These are phyloP conservation scores for Viola odorata DNA, from an alignment of 345 rosid species.

Conservation along the genomic window DNA sequence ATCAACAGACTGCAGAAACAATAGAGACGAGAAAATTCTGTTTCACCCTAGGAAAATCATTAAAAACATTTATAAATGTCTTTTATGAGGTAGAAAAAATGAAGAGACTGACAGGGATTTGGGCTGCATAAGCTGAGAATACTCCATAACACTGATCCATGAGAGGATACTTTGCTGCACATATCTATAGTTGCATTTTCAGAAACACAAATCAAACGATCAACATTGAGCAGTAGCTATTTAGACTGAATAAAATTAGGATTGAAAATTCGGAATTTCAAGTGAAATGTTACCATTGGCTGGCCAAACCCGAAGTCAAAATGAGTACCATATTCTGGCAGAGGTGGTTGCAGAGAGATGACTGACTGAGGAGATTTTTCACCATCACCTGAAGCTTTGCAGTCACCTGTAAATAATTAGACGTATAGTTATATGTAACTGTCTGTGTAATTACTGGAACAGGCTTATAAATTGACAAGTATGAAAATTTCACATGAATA, in stretches of 20 bases:
- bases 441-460: too few species aligned
- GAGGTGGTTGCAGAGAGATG: slow-evolving; percentile 45
- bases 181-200: slow-evolving; percentile 34
- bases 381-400: slow-evolving; percentile 43
- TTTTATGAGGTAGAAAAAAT: not conserved
- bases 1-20: too few species aligned
- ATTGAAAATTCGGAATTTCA: not conserved
- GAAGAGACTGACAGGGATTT: slow-evolving; percentile 39
- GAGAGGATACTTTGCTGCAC: slow-evolving; percentile 48
- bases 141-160: slow-evolving; percentile 69
- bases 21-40: too few species aligned
- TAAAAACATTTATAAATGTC: too few species aligned
- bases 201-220: slow-evolving; percentile 13
- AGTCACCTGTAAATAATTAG: slow-evolving; percentile 40
- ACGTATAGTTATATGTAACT: slow-evolving; percentile 4
- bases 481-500: too few species aligned
- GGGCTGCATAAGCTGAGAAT: slow-evolving; percentile 67
- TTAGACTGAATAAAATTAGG: not conserved
- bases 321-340: slow-evolving; percentile 37
- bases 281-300: slow-evolving; percentile 43
- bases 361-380: slow-evolving; percentile 40
- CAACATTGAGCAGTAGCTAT: not conserved
- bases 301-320: slow-evolving; percentile 68
- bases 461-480: too few species aligned
- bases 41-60: too few species aligned